Base-by-base conservation (phyloP, 768 basidiomycete species). In the Boletus vinaceobasis region DNA sequence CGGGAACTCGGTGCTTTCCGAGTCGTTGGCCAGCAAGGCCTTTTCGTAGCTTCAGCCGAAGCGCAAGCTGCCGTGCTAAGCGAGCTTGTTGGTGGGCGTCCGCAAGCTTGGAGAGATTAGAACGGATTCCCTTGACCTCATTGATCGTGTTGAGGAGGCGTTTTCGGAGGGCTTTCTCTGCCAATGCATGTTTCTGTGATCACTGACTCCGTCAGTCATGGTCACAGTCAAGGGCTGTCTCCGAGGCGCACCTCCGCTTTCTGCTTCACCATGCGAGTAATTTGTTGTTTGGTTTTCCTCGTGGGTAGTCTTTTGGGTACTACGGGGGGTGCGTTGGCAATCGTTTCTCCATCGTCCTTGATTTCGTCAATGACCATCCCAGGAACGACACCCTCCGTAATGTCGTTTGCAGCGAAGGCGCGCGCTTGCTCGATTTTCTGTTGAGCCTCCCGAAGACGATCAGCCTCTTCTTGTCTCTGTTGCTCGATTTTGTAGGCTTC, bases 1-100 rank as follows among this genome's bases (percentile, higher is more conserved):
- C 83, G 1, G 82, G 83, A 0, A 95, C 87, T 36, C 77, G 78
- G 62, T 95, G 85, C 68, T 86, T 94, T 8, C 95, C 95, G 0
- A 97, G 64, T 63, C 79, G 83, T 68, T 83, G 79, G 0, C 94
- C 94, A 0, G 77, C 83, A 13, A 93, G 68, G 8, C 93, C 91
- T 38, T 71, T 74, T 64, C 76, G 81, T 45, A 86, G 69, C 57
- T 78, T 84, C 56, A 84, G 77, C 49, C 73, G 65, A 58, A 74
- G 60, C 1, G 73, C 75, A 2, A 74, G 65, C 23, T 76, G 79
- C 17, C 79, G 79, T 15, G 60, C 68, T 4, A 71, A 38, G 10
- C 58, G 68, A 7, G 70, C 65, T 35, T 73, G 70, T 36, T 73
- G 79, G 6, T 79, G 81, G 3, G 61, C 57, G 4, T 73, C 64